phyloP scores from a whole-genome alignment of 2,329 filamentous ascomycete genomes.

The Aspergillus novoparasiticus region DNA sequence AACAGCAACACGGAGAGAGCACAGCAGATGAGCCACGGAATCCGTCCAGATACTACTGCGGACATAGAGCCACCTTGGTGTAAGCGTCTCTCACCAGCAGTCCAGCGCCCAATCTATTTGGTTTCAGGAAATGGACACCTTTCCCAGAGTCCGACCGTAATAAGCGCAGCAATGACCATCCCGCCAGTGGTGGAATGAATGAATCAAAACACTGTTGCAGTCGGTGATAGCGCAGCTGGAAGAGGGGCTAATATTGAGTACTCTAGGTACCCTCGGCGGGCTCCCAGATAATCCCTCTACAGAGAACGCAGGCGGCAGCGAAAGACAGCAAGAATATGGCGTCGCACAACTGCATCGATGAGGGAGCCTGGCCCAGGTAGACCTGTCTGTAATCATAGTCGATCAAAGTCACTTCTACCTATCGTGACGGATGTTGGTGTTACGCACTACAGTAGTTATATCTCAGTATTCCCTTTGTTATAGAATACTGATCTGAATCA shows the following conservation, averaged over 20 bases:
- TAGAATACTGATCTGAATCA: no score
- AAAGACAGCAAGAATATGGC: not conserved
- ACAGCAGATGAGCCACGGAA: not conserved
- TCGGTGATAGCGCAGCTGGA: not conserved
- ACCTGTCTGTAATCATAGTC: not conserved
- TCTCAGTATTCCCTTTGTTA: not conserved
- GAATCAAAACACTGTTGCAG: not conserved
- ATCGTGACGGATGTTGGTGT: not conserved
- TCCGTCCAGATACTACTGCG: not conserved
- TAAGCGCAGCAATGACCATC: not conserved
- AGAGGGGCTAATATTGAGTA: not conserved
- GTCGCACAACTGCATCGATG: not conserved
- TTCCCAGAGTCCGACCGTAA: not conserved
- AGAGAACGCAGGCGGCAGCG: not conserved
- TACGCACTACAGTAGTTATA: not conserved
- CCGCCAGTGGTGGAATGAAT: not conserved
- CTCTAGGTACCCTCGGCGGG: not conserved
- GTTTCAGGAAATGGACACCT: not conserved
- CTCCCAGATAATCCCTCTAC: no score
- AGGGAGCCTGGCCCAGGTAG: not conserved
- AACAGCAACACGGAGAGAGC: not conserved
- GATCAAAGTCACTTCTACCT: not conserved
- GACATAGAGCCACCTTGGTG: not conserved
- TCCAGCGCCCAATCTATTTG: not conserved
- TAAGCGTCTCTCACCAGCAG: not conserved